phyloP scores from a whole-genome alignment of 768 basidiomycete species.

The Pleurotus giganteus region DNA sequence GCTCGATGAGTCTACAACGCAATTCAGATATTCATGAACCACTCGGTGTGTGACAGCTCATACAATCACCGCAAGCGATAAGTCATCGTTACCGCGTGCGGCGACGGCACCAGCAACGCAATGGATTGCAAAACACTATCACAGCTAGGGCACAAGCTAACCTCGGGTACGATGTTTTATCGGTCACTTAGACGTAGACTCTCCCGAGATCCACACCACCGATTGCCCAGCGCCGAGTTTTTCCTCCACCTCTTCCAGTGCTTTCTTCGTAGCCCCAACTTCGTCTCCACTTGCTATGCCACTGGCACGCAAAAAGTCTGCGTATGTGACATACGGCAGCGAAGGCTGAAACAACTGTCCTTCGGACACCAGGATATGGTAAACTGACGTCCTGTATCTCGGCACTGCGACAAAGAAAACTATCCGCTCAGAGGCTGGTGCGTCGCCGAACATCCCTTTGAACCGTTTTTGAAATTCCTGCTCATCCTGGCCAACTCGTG shows the following conservation, averaged over 20 bases:
- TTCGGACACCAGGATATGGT: background rate
- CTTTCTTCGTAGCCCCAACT: background rate
- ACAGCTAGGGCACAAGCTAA: no score
- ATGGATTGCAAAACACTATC: no score
- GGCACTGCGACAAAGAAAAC: background rate
- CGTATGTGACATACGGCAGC: background rate
- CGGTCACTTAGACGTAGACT: no score
- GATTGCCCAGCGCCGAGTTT: no score
- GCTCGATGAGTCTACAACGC: no score
- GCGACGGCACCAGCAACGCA: no score
- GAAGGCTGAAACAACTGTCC: background rate
- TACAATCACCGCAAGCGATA: no score
- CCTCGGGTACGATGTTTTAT: no score
- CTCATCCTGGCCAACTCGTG: background rate
- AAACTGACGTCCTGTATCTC: background rate
- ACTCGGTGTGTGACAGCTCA: no score
- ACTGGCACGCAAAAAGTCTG: background rate
- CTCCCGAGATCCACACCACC: no score
- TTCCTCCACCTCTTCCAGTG: background rate
- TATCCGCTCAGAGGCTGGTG: background rate
- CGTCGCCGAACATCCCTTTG: background rate
- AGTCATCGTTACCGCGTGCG: no score
- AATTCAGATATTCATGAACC: no score
- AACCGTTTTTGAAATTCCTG: background rate
- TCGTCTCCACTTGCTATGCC: background rate